phyloP scores from a whole-genome alignment of 108 stramenopile genomes.

The Skeletonema grethae region DNA sequence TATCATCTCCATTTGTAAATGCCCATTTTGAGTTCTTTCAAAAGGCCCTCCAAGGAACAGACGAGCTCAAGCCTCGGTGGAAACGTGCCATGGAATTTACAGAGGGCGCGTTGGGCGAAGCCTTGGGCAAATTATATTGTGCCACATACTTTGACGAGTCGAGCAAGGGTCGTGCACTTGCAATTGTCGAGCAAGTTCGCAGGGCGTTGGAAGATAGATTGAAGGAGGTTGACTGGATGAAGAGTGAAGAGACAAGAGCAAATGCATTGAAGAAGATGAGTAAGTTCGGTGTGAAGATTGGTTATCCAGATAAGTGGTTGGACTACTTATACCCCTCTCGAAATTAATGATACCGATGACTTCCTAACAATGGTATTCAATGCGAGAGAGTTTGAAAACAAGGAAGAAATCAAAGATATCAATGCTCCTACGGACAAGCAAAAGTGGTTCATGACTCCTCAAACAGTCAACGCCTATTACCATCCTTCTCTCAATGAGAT shows the following conservation, averaged over 20 bases:
- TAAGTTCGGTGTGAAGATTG: conserved; percentile 80
- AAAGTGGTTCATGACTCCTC: conserved; percentile 90
- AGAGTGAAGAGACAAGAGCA: conserved; percentile 61
- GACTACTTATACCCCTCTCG: conserved; percentile 63
- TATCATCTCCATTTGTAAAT: conserved; percentile 58
- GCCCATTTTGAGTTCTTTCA: conserved; percentile 77
- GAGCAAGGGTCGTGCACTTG: conserved; percentile 60
- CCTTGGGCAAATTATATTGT: conserved; percentile 79
- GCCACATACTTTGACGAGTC: conserved; percentile 71
- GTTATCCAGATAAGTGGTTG: conserved; percentile 85
- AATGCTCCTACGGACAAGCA: conserved; percentile 79
- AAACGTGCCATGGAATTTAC: conserved; percentile 81
- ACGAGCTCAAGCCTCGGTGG: conserved; percentile 81
- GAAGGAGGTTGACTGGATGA: conserved; percentile 90
- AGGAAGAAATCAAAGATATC: conserved; percentile 68
- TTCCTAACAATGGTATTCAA: conserved; percentile 67
- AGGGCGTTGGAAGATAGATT: conserved; percentile 76
- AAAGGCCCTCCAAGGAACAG: conserved; percentile 62
- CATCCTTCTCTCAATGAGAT: conserved; percentile 68
- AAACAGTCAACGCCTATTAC: conserved; percentile 83
- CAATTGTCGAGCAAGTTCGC: conserved; percentile 80
- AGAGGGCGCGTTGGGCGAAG: conserved; percentile 75
- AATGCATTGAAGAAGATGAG: conserved; percentile 79
- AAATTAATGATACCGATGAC: conserved; percentile 41
- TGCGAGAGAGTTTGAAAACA: conserved; percentile 62